Evolutionary conservation across 2,329 filamentous ascomycete species (phyloP).

Genomic region (Massarina eburnea): DNA sequence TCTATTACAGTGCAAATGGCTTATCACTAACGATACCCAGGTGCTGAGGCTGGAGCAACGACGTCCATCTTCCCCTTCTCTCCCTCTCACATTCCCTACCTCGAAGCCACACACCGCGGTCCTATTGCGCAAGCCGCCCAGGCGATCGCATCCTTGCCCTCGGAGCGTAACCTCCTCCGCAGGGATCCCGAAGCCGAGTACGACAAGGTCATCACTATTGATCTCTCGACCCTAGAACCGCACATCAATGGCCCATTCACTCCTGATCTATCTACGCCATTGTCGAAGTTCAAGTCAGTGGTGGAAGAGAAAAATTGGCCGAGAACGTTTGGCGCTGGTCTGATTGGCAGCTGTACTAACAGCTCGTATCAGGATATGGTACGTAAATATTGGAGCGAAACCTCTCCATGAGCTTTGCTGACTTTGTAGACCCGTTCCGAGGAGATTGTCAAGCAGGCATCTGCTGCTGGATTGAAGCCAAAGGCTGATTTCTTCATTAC

Average conservation of each 20-base stretch:
- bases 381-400: neutral
- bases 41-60: constrained; percentile 88
- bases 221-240: constrained; percentile 87
- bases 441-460: constrained; percentile 87
- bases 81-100: constrained; percentile 78
- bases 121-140: constrained; percentile 69
- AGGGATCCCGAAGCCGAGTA: constrained; percentile 84
- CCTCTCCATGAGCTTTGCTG: neutral
- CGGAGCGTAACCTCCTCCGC: constrained; percentile 66
- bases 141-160: constrained; percentile 59
- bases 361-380: constrained; percentile 97
- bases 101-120: constrained; percentile 77
- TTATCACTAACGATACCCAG: constrained; percentile 4
- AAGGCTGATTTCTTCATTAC: constrained; percentile 94
- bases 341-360: constrained; percentile 98
- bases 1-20: constrained; percentile 1
- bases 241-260: constrained; percentile 98
- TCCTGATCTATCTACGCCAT: constrained; percentile 87
- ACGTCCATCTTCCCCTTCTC: constrained; percentile 96
- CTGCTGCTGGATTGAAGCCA: constrained; percentile 84
- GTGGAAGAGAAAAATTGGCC: constrained; percentile 89
- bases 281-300: constrained; percentile 85
- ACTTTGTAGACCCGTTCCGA: constrained; percentile 70
- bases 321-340: constrained; percentile 82
- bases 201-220: constrained; percentile 86